These are phyloP conservation scores for Pseudozyma sp. DNA, from an alignment of 1,284 basidiomycete species.

Conservation along the genomic window DNA sequence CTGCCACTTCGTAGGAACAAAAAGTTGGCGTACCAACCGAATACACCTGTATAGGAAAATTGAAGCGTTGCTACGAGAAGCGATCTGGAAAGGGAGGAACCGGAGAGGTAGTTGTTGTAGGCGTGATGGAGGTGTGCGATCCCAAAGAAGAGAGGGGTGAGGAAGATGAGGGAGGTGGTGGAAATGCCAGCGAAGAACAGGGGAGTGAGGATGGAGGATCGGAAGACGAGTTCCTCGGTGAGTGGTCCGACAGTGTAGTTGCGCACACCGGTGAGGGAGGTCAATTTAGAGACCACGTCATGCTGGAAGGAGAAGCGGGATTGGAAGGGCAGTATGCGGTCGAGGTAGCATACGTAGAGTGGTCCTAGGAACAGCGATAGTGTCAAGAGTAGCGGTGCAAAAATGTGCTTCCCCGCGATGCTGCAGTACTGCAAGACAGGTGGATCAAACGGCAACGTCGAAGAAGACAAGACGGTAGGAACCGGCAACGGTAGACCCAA, in stretches of 20 bases:
- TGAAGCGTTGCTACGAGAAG: conserved; percentile 75
- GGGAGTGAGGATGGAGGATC: conserved; percentile 82
- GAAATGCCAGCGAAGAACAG: conserved; percentile 78
- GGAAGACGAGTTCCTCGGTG: conserved; percentile 92
- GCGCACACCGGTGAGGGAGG: conserved; percentile 75
- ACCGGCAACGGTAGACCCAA: not conserved
- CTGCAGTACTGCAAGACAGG: conserved; percentile 14
- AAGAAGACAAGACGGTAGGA: conserved; percentile 40
- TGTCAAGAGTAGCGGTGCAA: conserved; percentile 71
- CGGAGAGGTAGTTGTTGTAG: conserved; percentile 80
- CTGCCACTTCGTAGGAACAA: conserved; percentile 83
- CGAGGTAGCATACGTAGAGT: conserved; percentile 77
- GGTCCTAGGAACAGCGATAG: conserved; percentile 86
- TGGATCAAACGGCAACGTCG: conserved; percentile 47
- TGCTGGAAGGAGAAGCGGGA: conserved; percentile 45
- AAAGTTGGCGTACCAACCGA: conserved; percentile 88
- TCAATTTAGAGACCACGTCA: conserved; percentile 71
- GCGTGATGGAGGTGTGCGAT: conserved; percentile 92
- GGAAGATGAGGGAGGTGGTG: conserved; percentile 76
- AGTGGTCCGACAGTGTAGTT: conserved; percentile 86
- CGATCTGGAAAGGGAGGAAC: conserved; percentile 76
- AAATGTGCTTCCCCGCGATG: conserved; percentile 6
- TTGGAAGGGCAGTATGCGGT: conserved; percentile 76
- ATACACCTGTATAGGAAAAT: conserved; percentile 86
- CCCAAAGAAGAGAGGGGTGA: conserved; percentile 87